Conservation (phyloP, 2,329 filamentous ascomycete species). For the Fusarium buxicola region DNA sequence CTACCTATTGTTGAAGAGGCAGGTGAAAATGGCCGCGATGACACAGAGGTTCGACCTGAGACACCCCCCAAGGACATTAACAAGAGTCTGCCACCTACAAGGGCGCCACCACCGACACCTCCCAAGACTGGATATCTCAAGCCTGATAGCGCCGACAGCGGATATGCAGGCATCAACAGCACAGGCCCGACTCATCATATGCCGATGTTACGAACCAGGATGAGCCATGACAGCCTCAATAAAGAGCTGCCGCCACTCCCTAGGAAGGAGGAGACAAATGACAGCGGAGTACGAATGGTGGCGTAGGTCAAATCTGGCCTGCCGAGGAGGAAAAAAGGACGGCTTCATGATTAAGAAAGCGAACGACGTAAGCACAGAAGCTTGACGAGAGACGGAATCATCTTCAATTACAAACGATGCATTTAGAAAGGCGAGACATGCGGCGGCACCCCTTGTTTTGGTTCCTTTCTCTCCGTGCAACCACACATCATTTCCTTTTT, state of each 20-base stretch:
- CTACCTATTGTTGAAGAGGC: slow-evolving; percentile 92
- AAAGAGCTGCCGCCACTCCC: slow-evolving; percentile 71
- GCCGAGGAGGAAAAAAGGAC: slow-evolving; percentile 30
- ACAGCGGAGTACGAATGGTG: slow-evolving; percentile 48
- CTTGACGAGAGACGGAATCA: slow-evolving; percentile 44
- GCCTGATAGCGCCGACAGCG: slow-evolving; percentile 61
- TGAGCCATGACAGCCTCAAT: slow-evolving; percentile 69
- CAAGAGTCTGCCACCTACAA: slow-evolving; percentile 57
- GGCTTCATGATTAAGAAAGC: slow-evolving; percentile 43
- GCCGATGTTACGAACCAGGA: slow-evolving; percentile 50
- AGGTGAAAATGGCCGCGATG: slow-evolving; percentile 69
- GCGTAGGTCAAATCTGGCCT: slow-evolving; percentile 45
- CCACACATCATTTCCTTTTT: slow-evolving; percentile 39
- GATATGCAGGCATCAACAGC: slow-evolving; percentile 56
- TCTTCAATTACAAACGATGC: slow-evolving; percentile 44
- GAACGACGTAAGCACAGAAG: slow-evolving; percentile 38
- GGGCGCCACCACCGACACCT: slow-evolving; percentile 52
- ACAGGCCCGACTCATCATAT: slow-evolving; percentile 46
- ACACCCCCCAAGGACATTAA: slow-evolving; percentile 56
- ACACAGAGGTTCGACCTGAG: slow-evolving; percentile 53
- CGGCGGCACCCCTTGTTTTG: slow-evolving; percentile 38
- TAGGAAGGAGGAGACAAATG: slow-evolving; percentile 44
- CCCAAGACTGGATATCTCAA: slow-evolving; percentile 51
- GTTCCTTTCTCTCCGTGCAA: slow-evolving; percentile 27
- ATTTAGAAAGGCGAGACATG: slow-evolving; percentile 47